Conservation (phyloP, 441 rosid genomes). For the Kokia cookei region DNA sequence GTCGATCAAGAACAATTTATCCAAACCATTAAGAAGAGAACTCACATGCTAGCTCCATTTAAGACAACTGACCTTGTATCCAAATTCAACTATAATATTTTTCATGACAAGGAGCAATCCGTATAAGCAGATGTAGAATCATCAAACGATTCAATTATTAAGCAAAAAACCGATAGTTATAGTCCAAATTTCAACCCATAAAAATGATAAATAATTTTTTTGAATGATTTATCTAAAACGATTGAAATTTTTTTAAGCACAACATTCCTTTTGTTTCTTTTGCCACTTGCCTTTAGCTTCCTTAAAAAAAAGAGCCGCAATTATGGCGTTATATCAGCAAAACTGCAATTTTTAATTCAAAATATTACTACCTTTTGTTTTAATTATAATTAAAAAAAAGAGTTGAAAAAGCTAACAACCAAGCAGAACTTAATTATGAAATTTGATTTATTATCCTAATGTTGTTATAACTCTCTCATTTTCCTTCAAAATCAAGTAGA, state of each 20-base stretch:
- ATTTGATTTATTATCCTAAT: not conserved
- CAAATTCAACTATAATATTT: not conserved
- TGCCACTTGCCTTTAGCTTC: not conserved
- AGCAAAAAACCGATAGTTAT: not conserved
- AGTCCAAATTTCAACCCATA: not conserved
- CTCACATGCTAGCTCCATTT: not conserved
- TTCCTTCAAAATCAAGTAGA: not conserved
- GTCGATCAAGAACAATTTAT: constrained; percentile 22
- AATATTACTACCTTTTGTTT: not conserved
- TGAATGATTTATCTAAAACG: not conserved
- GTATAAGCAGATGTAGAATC: not conserved
- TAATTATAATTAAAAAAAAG: not conserved
- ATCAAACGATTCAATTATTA: not conserved
- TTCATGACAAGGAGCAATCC: not conserved
- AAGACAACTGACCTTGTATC: not conserved
- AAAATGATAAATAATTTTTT: not conserved
- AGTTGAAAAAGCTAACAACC: not conserved
- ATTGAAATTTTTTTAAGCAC: not conserved
- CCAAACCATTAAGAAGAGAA: not conserved
- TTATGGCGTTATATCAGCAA: not conserved
- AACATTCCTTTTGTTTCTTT: not conserved
- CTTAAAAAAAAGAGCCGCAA: not conserved
- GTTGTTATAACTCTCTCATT: not conserved
- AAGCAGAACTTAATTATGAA: not conserved
- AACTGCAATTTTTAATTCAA: not conserved